phyloP scores from a whole-genome alignment of 2,329 filamentous ascomycete species.

The Nemania sp. region DNA sequence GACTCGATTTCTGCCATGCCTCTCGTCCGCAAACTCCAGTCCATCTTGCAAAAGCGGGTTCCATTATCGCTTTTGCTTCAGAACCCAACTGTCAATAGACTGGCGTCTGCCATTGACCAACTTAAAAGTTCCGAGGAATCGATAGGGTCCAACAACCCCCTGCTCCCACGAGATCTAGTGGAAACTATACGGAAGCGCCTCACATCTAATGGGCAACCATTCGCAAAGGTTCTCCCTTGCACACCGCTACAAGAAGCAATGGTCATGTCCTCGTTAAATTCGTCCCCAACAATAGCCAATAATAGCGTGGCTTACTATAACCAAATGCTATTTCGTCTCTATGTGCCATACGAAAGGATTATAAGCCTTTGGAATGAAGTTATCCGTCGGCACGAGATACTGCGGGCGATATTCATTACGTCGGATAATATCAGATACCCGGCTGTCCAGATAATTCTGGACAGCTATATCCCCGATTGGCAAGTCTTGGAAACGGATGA shows the following conservation, averaged over 20 bases:
- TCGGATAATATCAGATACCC: constrained; percentile 65
- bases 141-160: constrained; percentile 1
- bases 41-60: constrained; percentile 51
- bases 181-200: constrained; percentile 43
- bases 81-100: constrained; percentile 65
- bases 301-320: constrained; percentile 69
- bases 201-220: constrained; percentile 36
- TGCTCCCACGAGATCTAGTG: constrained; percentile 36
- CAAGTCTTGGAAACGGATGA: constrained; percentile 37
- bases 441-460: constrained; percentile 73
- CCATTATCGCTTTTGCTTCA: constrained; percentile 73
- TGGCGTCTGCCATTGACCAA: constrained; percentile 50
- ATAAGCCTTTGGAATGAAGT: constrained; percentile 65
- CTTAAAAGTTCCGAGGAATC: not conserved
- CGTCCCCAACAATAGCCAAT: constrained; percentile 26
- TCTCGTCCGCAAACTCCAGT: constrained; percentile 62
- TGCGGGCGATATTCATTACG: constrained; percentile 75
- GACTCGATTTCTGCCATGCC: constrained; percentile 83
- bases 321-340: constrained; percentile 66
- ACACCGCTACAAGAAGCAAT: constrained; percentile 89
- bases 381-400: constrained; percentile 70
- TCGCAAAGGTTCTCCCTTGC: constrained; percentile 72
- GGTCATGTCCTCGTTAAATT: constrained; percentile 60
- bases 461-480: constrained; percentile 50
- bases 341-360: constrained; percentile 54